Conservation (phyloP, 2,329 filamentous ascomycete genomes). For the Colletotrichum spinosum region DNA sequence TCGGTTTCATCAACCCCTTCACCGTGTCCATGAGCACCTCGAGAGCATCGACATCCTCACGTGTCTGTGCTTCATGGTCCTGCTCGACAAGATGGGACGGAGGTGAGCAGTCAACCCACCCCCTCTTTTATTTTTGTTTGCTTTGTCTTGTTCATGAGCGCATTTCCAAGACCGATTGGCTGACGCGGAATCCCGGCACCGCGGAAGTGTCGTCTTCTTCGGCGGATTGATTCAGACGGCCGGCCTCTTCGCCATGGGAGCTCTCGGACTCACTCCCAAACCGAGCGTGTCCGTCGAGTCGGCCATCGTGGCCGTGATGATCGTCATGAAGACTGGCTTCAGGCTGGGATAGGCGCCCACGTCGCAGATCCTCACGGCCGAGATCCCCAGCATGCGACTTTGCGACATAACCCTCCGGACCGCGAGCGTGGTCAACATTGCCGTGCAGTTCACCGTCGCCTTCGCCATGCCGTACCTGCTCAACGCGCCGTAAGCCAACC, state of each 20-base stretch:
- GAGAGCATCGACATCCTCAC: conserved; percentile 37
- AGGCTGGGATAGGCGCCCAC: conserved; percentile 49
- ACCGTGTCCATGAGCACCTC: conserved; percentile 39
- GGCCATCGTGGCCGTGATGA: conserved; percentile 41
- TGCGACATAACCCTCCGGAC: conserved; percentile 44
- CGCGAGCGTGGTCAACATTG: neutral
- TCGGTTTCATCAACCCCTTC: conserved; percentile 46
- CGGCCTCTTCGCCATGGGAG: conserved; percentile 9
- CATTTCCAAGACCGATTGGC: conserved; percentile 12
- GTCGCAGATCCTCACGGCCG: conserved; percentile 49
- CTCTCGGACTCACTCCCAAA: conserved; percentile 21
- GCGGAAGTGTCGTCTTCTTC: conserved; percentile 17
- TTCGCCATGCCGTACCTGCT: conserved; percentile 53
- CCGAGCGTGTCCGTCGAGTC: conserved; percentile 38
- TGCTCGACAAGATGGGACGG: conserved; percentile 41
- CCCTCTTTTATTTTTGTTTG: neutral
- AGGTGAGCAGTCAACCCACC: neutral
- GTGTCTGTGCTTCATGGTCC: conserved; percentile 34
- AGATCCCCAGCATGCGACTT: conserved; percentile 46
- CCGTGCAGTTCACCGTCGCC: conserved; percentile 47
- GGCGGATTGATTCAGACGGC: conserved; percentile 20
- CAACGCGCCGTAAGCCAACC: conserved; percentile 47
- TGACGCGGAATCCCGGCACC: conserved; percentile 9
- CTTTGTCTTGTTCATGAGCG: no score
- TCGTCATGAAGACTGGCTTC: conserved; percentile 46